Evolutionary conservation across 1,139 yeast species (phyloP).

Genomic region (Suhomyces kunorum): DNA sequence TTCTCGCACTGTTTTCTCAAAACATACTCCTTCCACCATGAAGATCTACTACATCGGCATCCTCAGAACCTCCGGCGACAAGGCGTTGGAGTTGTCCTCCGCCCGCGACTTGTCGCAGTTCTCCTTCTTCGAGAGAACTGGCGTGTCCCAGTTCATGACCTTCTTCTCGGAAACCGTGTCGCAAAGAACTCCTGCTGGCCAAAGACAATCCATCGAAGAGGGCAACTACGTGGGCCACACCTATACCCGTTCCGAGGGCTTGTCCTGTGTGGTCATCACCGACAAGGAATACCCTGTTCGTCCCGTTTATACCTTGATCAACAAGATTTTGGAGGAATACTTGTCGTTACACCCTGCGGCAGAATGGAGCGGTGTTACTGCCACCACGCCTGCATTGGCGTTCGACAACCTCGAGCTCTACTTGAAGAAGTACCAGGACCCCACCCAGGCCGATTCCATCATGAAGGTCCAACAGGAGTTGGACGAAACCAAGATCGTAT

Average conservation of each 20-base stretch:
- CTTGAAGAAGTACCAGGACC: constrained; percentile 88
- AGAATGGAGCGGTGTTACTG: constrained; percentile 64
- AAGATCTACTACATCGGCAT: constrained; percentile 89
- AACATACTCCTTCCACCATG: constrained; percentile 47
- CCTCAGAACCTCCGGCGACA: constrained; percentile 61
- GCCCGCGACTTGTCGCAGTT: constrained; percentile 84
- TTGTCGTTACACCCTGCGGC: constrained; percentile 75
- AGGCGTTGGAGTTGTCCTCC: constrained; percentile 73
- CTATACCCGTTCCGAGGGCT: constrained; percentile 84
- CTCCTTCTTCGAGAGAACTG: constrained; percentile 80
- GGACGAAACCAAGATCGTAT: constrained; percentile 94
- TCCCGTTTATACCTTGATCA: constrained; percentile 93
- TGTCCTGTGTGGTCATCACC: constrained; percentile 90
- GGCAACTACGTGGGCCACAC: constrained; percentile 91
- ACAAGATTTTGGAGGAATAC: constrained; percentile 90
- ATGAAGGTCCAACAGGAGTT: constrained; percentile 97
- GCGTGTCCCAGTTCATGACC: constrained; percentile 87
- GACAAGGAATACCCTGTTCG: constrained; percentile 96
- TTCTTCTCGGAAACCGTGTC: constrained; percentile 91
- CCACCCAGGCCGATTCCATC: constrained; percentile 93
- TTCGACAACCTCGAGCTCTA: constrained; percentile 69
- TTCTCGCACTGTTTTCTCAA: background rate
- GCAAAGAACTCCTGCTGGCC: constrained; percentile 83
- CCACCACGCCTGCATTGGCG: constrained; percentile 48
- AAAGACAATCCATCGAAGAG: constrained; percentile 93